Conservation (phyloP, 306 rosid genomes). For the Cucumis melo region DNA sequence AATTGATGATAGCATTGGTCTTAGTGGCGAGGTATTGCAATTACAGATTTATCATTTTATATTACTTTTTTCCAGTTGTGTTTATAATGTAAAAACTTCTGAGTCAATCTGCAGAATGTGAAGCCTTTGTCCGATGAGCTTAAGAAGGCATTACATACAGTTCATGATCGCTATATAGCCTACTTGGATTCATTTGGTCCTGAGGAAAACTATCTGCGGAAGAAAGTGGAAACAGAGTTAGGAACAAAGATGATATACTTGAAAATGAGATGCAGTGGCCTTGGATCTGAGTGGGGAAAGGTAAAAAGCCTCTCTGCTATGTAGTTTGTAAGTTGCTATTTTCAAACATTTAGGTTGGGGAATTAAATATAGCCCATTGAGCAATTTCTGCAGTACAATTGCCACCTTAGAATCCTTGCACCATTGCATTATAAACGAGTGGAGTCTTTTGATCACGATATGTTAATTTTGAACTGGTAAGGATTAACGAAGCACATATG, state of each 20-base stretch:
- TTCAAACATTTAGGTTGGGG: not conserved
- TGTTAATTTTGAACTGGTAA: not conserved
- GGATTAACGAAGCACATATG: not conserved
- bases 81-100: conserved; percentile 6
- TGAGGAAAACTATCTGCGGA: conserved; percentile 63
- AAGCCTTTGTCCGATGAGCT: conserved; percentile 48
- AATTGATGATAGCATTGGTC: conserved; percentile 65
- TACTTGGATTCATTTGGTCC: conserved; percentile 86
- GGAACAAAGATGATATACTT: conserved; percentile 80
- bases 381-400: not conserved
- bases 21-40: conserved; percentile 69
- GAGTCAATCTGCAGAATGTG: conserved; percentile 35
- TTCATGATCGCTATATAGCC: conserved; percentile 47
- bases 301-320: conserved; percentile 19
- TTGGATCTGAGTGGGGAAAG: conserved; percentile 90
- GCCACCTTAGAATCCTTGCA: not conserved
- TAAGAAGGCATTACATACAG: conserved; percentile 41
- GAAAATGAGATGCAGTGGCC: conserved; percentile 84
- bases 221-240: conserved; percentile 87
- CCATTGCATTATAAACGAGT: not conserved
- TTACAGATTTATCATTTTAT: not conserved
- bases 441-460: not conserved
- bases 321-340: not conserved
- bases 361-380: not conserved
- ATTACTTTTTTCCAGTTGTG: not conserved